phyloP scores from a whole-genome alignment of 805 yeast genomes.

The Hanseniaspora mollemarum region DNA sequence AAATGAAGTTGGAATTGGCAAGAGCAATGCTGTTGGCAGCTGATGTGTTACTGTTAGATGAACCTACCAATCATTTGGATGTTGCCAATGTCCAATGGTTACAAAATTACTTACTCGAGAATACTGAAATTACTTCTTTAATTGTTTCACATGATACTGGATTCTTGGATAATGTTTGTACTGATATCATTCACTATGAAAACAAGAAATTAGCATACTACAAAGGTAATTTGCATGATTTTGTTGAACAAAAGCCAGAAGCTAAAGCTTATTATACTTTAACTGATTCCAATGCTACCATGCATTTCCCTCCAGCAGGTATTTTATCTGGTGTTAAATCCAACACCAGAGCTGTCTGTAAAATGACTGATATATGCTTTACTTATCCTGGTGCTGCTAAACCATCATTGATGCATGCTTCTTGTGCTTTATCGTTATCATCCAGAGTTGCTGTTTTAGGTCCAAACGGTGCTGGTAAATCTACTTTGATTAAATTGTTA shows the following conservation, averaged over 20 bases:
- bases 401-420: conserved; percentile 67
- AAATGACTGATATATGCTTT: conserved; percentile 75
- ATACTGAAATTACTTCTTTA: conserved; percentile 80
- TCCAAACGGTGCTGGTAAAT: conserved; percentile 98
- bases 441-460: conserved; percentile 95
- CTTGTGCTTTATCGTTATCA: conserved; percentile 86
- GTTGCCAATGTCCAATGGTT: conserved; percentile 89
- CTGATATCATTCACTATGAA: conserved; percentile 94
- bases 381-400: conserved; percentile 79
- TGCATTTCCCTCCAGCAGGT: conserved; percentile 99
- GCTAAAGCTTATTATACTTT: conserved; percentile 92
- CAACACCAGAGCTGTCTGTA: conserved; percentile 83
- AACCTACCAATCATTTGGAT: conserved; percentile 97
- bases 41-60: conserved; percentile 85
- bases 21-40: conserved; percentile 98
- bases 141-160: conserved; percentile 98
- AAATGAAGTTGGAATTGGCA: conserved; percentile 96
- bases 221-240: conserved; percentile 88
- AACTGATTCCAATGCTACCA: conserved; percentile 82
- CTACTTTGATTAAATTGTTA: conserved; percentile 82
- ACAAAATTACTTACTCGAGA: conserved; percentile 70
- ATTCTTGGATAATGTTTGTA: conserved; percentile 87
- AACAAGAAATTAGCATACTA: conserved; percentile 87
- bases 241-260: conserved; percentile 86
- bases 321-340: conserved; percentile 94